phyloP scores from a whole-genome alignment of 495 filamentous ascomycete species.

The Xylaria flabelliformis region DNA sequence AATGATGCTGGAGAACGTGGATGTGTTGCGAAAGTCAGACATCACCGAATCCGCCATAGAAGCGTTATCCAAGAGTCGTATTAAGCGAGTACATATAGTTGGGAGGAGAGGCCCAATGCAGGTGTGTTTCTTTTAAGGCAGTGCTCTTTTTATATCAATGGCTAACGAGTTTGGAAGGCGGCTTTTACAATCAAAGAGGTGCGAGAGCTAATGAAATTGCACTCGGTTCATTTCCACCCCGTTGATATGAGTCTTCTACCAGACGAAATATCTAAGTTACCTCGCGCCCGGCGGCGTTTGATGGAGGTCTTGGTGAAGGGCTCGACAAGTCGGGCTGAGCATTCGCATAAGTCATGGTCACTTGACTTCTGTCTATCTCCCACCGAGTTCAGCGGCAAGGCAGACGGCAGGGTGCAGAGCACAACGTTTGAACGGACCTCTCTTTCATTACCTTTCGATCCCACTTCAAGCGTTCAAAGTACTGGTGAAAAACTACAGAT shows the following conservation, averaged over 20 bases:
- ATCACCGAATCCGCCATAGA: constrained; percentile 85
- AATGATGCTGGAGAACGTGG: constrained; percentile 77
- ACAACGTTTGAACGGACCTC: constrained; percentile 71
- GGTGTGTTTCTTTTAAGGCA: constrained; percentile 47
- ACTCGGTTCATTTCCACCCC: constrained; percentile 71
- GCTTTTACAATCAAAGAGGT: constrained; percentile 94
- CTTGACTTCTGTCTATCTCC: constrained; percentile 84
- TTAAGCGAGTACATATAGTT: constrained; percentile 82
- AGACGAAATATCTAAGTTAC: constrained; percentile 65
- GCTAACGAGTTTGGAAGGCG: constrained; percentile 56
- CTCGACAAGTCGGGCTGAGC: constrained; percentile 55
- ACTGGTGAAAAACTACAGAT: constrained; percentile 52
- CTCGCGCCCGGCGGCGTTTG: constrained; percentile 75
- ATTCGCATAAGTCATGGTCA: constrained; percentile 74
- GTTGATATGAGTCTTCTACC: constrained; percentile 70
- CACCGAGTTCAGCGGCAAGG: constrained; percentile 64
- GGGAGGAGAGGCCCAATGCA: constrained; percentile 89
- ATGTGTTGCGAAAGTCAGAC: constrained; percentile 79
- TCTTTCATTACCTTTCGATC: constrained; percentile 54
- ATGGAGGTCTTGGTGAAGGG: constrained; percentile 81
- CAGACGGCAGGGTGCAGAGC: constrained; percentile 56
- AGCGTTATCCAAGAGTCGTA: constrained; percentile 69
- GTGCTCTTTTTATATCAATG: background rate
- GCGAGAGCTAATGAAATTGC: constrained; percentile 84
- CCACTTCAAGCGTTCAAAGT: constrained; percentile 58